Conservation (phyloP, 2,329 filamentous ascomycete species). For the Ceratocystis alfenasii region DNA sequence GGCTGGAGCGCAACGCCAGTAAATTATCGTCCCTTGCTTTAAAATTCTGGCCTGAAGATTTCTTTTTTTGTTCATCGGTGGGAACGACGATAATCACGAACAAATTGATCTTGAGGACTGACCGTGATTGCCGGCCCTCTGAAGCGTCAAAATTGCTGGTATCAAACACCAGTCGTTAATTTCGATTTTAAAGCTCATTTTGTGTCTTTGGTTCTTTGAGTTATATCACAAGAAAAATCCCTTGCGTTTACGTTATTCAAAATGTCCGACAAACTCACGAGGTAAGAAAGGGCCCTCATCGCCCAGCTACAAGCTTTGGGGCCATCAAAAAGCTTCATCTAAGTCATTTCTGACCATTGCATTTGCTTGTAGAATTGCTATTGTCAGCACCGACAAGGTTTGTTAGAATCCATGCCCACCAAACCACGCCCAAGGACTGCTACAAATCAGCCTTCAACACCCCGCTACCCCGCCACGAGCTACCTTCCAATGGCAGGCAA, state of each 20-base stretch:
- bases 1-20: neutral
- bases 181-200: neutral
- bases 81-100: neutral
- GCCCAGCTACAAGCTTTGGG: neutral
- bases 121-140: neutral
- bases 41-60: conserved; percentile 13
- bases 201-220: neutral
- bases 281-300: conserved; percentile 44
- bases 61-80: neutral
- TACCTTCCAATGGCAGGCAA: neutral
- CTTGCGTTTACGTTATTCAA: conserved; percentile 25
- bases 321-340: neutral
- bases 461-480: conserved; percentile 31
- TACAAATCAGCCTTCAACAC: conserved; percentile 21
- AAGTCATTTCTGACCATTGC: conserved; percentile 11
- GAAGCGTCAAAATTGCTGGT: neutral
- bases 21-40: conserved; percentile 2
- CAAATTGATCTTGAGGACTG: neutral
- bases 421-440: neutral
- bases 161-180: neutral
- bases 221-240: neutral
- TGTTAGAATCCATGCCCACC: conserved; percentile 28
- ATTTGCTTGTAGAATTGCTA: conserved; percentile 64
- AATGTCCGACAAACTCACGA: conserved; percentile 91
- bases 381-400: conserved; percentile 97